phyloP scores from a whole-genome alignment of 208 protist species.

The Leishmania turanica region DNA sequence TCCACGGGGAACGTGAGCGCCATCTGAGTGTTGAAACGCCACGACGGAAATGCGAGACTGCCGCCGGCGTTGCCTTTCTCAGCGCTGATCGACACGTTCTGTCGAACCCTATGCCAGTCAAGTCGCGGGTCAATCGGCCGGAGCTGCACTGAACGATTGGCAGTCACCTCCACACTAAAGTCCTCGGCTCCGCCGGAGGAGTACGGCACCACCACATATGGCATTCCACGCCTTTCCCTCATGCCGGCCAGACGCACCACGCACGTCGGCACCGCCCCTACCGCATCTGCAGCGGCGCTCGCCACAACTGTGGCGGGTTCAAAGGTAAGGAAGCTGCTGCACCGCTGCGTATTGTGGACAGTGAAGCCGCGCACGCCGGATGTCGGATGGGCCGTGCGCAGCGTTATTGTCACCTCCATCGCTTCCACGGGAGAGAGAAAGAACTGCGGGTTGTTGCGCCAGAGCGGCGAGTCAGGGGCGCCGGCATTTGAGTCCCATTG shows the following conservation, averaged over 20 bases:
- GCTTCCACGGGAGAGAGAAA: conserved; percentile 74
- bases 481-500: conserved; percentile 64
- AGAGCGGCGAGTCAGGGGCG: conserved; percentile 49
- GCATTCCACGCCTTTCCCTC: conserved; percentile 75
- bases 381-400: conserved; percentile 18
- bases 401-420: conserved; percentile 63
- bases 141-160: conserved; percentile 67
- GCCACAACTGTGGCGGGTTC: conserved; percentile 60
- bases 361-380: conserved; percentile 69
- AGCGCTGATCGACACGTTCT: conserved; percentile 42
- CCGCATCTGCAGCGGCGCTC: conserved; percentile 13
- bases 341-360: conserved; percentile 56
- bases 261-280: conserved; percentile 24
- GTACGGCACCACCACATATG: conserved; percentile 88
- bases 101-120: conserved; percentile 65
- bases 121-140: conserved; percentile 57
- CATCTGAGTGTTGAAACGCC: conserved; percentile 89
- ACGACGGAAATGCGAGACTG: conserved; percentile 69
- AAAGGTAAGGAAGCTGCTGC: conserved; percentile 74
- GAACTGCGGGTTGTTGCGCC: conserved; percentile 90
- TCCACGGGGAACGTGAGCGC: conserved; percentile 68
- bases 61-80: conserved; percentile 73
- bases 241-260: conserved; percentile 65
- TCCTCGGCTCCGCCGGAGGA: conserved; percentile 21
- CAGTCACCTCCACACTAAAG: conserved; percentile 65